Conservation (phyloP, 1,139 yeast species). For the Pichiaceae sp. region DNA sequence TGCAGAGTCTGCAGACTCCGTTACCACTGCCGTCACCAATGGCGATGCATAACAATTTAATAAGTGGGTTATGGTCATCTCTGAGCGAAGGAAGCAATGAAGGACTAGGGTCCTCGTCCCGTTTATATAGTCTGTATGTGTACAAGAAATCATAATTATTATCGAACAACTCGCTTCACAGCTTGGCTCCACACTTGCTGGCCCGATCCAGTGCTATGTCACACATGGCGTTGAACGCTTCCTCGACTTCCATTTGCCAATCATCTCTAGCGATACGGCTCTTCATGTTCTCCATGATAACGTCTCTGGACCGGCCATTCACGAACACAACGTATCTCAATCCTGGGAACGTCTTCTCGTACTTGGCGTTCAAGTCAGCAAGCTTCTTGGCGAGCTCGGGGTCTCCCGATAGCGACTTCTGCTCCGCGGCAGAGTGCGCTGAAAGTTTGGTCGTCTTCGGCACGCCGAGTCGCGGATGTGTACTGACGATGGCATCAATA, state of each 20-base stretch:
- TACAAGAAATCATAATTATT: background rate
- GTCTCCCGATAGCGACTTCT: conserved; percentile 44
- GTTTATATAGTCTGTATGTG: background rate
- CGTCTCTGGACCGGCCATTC: conserved; percentile 65
- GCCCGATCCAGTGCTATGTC: conserved; percentile 81
- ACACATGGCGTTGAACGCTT: conserved; percentile 81
- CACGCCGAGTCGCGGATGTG: conserved; percentile 86
- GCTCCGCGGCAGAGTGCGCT: conserved; percentile 63
- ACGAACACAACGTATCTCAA: conserved; percentile 86
- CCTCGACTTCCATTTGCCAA: conserved; percentile 44
- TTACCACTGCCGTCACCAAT: too few species aligned
- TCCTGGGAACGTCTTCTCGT: conserved; percentile 72
- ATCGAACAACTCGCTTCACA: conserved; percentile 6
- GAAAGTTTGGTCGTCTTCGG: conserved; percentile 40
- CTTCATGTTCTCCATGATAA: conserved; percentile 59
- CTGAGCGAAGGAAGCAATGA: background rate
- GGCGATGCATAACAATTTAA: too few species aligned
- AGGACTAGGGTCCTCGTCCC: background rate
- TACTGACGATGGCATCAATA: conserved; percentile 49
- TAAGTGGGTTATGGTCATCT: too few species aligned
- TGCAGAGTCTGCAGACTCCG: too few species aligned
- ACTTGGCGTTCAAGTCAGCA: conserved; percentile 44
- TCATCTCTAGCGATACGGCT: conserved; percentile 48
- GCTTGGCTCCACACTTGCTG: conserved; percentile 33
- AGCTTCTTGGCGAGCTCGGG: conserved; percentile 42